These are phyloP conservation scores for Zostera marina DNA, from an alignment of 116 monocot genomes.

Conservation along the genomic window DNA sequence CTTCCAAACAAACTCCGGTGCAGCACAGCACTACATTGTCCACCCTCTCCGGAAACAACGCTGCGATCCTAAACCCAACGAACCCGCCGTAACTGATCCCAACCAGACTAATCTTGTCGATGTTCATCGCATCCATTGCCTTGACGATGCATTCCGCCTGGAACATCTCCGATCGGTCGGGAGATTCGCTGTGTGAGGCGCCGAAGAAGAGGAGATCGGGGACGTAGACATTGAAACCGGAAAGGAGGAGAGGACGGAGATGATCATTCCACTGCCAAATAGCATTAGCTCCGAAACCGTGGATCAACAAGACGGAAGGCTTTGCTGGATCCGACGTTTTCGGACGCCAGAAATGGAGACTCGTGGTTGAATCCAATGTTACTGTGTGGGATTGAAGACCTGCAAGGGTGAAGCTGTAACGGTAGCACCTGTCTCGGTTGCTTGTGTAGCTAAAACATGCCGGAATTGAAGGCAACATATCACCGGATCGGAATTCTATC, in stretches of 20 bases:
- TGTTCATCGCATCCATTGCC: neutral
- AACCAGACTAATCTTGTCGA: neutral
- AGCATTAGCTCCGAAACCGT: neutral
- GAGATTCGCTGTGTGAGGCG: neutral
- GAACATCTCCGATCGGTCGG: neutral
- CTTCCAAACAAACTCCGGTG: neutral
- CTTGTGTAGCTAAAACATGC: too few relatives aligned
- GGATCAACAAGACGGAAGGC: neutral
- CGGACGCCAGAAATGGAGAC: neutral
- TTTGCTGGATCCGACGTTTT: neutral
- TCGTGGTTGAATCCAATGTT: neutral
- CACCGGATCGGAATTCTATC: too few relatives aligned
- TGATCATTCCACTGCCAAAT: neutral
- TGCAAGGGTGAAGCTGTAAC: neutral
- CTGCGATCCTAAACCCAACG: neutral
- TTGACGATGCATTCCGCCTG: conserved; percentile 3
- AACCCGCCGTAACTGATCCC: conserved; percentile 1
- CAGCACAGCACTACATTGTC: neutral
- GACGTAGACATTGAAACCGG: neutral
- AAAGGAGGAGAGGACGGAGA: neutral
- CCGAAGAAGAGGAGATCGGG: conserved; percentile 1
- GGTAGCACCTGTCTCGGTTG: neutral
- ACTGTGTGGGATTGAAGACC: neutral
- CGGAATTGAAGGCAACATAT: too few relatives aligned
- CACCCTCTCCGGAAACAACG: neutral